Conservation (phyloP, 768 basidiomycete species). For the Tephrocybe sp. region DNA sequence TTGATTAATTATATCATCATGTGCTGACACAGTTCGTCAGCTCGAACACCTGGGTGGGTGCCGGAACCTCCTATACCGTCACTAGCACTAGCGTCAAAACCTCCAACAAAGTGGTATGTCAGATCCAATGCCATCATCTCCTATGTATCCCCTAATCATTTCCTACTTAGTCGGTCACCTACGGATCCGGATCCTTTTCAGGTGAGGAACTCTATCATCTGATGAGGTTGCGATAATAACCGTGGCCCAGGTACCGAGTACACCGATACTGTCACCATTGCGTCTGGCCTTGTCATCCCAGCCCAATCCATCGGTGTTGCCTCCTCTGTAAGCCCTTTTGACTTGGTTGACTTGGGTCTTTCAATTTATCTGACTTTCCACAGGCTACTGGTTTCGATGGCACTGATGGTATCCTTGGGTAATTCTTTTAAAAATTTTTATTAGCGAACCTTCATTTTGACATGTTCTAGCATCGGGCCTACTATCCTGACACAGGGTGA, state of each 20-base stretch:
- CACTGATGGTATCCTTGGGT: slow-evolving; percentile 70
- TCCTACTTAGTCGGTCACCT: slow-evolving; percentile 43
- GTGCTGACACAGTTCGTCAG: slow-evolving; percentile 26
- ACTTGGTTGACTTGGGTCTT: slow-evolving; percentile 6
- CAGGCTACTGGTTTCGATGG: slow-evolving; percentile 43
- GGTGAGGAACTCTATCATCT: slow-evolving; percentile 30
- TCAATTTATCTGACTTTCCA: not conserved
- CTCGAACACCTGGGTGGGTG: slow-evolving; percentile 73
- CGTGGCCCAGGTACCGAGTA: slow-evolving; percentile 37
- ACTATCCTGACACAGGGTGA: slow-evolving; percentile 48
- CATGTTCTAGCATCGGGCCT: slow-evolving; percentile 55
- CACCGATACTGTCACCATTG: slow-evolving; percentile 55
- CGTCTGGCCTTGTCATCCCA: slow-evolving; percentile 45
- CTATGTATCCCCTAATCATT: not conserved
- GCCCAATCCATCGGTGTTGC: slow-evolving; percentile 72
- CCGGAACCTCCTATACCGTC: slow-evolving; percentile 37
- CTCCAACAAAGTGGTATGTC: slow-evolving; percentile 45
- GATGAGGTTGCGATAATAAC: not conserved
- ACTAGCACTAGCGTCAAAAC: slow-evolving; percentile 53
- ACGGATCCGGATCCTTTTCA: slow-evolving; percentile 62
- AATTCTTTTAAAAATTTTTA: slow-evolving; percentile 19
- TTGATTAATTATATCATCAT: too few relatives aligned
- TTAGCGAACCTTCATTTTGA: slow-evolving; percentile 1
- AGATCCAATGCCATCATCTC: not conserved
- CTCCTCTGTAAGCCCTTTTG: slow-evolving; percentile 19